Evolutionary conservation across 2,329 filamentous ascomycete species (phyloP), one percentile per base, ranked within the genome.

Genomic region (Elsinoe fawcettii): DNA sequence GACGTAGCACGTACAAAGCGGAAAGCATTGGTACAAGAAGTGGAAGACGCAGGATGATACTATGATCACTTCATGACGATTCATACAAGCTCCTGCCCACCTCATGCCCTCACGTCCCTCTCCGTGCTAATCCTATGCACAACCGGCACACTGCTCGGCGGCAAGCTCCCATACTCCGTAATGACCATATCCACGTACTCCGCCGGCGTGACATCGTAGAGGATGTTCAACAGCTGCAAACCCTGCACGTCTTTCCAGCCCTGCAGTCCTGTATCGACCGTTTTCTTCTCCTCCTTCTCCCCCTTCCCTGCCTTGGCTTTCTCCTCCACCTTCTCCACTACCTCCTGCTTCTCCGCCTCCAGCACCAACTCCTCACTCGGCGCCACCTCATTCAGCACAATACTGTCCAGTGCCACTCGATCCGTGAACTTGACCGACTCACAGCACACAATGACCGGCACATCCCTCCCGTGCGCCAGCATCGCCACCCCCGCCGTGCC

Each of bases 391-490:
- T 99, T 99, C 66, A 90, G 86, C 41, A 93, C 92, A 63, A 97
- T 88, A 22, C 90, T 92, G 73, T 97, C 93, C 12, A 95, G 83
- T 5, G 90, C 88, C 9, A 96, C 89, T 58, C 90, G 86, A 65
- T 90, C 85, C 66, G 93, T 88, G 70, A 97, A 96, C 73, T 97
- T 99, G 74, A 97, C 85, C 3, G 87, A 93, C 75, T 97, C 92
- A 71, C 90, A 96, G 59, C 95, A 87, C 2, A 95, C 89, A 32
- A 95, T 85, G 59, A 97, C 89, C 1, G 88, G 87, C 36, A 91
- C 82, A 58, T 86, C 85, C 18, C 84, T 78, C 58, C 87, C 83
- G 54, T 85, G 83, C 5, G 91, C 92, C 41, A 87, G 84, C 76
- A 93, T 87, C 16, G 92, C 91, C 8, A 97, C 81, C 59, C 93